Base-by-base conservation (phyloP, 352 stramenopile species). In the Phytophthora lateralis region DNA sequence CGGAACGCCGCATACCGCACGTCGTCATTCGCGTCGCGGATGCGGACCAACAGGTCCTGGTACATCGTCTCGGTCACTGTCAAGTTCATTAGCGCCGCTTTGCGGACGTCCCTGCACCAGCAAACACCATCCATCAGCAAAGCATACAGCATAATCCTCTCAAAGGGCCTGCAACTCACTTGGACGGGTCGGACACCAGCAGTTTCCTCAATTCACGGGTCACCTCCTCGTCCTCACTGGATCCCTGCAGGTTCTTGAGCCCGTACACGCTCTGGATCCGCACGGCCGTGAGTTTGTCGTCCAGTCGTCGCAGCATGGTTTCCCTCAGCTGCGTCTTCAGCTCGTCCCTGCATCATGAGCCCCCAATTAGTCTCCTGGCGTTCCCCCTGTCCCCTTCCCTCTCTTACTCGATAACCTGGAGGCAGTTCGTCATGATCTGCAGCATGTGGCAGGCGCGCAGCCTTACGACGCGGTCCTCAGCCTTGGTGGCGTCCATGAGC, bases 11-110 rank as follows among this genome's bases (percentile, higher is more conserved):
- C 72, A 26, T 74, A 61, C 2, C 85, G 85, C 12, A 94, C 82
- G 20, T 91, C 82, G 43, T 88, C 77, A 52, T 66, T 89, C 5
- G 76, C 66, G 46, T 94, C 85, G 14, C 85, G 82, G n/a, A 89
- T 82, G n/a, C 85, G 85, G n/a, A 90, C 71, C 6, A 91, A 64
- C 21, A 94, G 51, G 20, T 89, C 76, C 9, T 71, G 55, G 45
- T 82, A 85, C 18, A 73, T 60, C 14, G 73, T 52, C n/a, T 68
- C 54, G 2, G 64, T 84, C 32, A 88, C 53, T 3, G 61, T 62
- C n/a, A 94, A 55, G 53, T 72, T 89, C 7, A 73, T 53, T 14
- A 90, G 50, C 8, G 82, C 82, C 1, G 78, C 80, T 52, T 90
- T 84, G 5, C 85, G 76, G 9, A 94, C 83, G 42, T 91, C 82